These are phyloP conservation scores for Meripilus lineatus DNA, from an alignment of 1,284 basidiomycete genomes.

Conservation along the genomic window DNA sequence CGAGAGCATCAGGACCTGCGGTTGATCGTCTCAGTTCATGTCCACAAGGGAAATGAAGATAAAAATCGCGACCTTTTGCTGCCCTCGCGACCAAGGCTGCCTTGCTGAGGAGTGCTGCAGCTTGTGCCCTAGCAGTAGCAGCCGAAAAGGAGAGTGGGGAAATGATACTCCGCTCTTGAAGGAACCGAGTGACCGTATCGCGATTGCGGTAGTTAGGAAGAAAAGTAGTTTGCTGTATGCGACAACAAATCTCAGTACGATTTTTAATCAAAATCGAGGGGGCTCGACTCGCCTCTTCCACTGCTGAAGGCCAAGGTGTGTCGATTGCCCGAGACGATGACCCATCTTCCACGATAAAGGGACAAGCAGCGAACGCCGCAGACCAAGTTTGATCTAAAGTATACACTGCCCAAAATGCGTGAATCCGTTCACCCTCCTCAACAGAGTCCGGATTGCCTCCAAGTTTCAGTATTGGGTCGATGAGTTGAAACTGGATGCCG, in stretches of 20 bases:
- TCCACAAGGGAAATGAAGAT: no score
- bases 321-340: slow-evolving; percentile 39
- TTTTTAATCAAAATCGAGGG: slow-evolving; percentile 8
- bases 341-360: slow-evolving; percentile 33
- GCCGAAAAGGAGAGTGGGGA: no score
- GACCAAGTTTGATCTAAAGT: slow-evolving; percentile 63
- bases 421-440: slow-evolving; percentile 57
- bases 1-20: no score
- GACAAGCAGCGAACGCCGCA: slow-evolving; percentile 51
- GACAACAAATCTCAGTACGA: neutral
- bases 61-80: no score
- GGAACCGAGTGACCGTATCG: no score
- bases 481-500: neutral
- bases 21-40: no score
- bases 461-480: slow-evolving; percentile 16
- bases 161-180: no score
- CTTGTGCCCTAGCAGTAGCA: no score
- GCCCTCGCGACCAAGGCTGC: no score
- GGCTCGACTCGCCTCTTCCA: slow-evolving; percentile 39
- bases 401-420: slow-evolving; percentile 70
- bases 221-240: no score
- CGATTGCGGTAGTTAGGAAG: no score
- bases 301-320: slow-evolving; percentile 62
- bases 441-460: slow-evolving; percentile 34
- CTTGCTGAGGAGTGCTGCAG: no score